Base-by-base conservation (phyloP, 1,284 basidiomycete species). In the Trametes sp. region DNA sequence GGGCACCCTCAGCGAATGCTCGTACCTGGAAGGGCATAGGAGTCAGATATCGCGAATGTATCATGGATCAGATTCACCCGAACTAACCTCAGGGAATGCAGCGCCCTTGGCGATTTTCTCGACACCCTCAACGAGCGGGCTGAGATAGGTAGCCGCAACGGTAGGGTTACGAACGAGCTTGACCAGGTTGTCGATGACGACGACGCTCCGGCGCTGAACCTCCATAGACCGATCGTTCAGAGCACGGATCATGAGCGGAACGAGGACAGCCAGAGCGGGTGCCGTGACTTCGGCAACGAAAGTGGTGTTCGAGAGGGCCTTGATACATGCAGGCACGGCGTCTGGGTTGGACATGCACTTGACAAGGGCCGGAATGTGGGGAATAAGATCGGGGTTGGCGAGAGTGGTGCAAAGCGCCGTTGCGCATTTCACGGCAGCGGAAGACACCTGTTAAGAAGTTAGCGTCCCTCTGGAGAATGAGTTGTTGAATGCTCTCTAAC, bases 221-320 rank as follows among this genome's bases (percentile, higher is more conserved):
- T 98, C 96, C 88, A 96, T 98, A 67, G 94, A 96, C 69, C 97
- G 88, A 78, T 98, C 97, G 74, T 97, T 97, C 69, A 99, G 83
- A 8, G 95, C 97, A 74, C 98, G 95, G 57, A 89, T 84, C 58
- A 99, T 84, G 44, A 99, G 87, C 6, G 97, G 97, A 2, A 98
- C 96, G 69, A 99, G 89, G 70, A 99, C 95, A 26, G 98, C 97
- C 44, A 99, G 87, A 16, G 97, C 96, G 16, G 97, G 97, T 1
- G 95, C 92, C 35, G 93, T 98, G 70, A 99, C 96, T 80, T 99
- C 97, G 58, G 96, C 94, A 63, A 99, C 98, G 72, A 98, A 99
- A 16, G 97, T 98, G 42, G 95, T 96, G 61, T 88, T 92, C 8
- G 95, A 96, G 10, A 98, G 84, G 52, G 95, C 89, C 82, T 99